phyloP scores from a whole-genome alignment of 345 rosid species.

The Mercurialis annua region DNA sequence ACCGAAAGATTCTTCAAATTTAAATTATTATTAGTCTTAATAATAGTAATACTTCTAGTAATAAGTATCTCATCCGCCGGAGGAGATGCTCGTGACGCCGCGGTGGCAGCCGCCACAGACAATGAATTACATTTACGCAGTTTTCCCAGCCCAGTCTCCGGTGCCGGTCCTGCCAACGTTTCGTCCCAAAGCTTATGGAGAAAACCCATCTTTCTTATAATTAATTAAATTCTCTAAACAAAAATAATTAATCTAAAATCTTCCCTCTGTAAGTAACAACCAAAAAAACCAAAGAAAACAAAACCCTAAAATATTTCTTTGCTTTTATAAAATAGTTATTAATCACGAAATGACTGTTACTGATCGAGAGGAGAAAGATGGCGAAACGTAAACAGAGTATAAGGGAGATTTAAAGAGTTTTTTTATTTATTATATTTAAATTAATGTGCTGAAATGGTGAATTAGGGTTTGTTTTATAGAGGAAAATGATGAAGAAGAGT shows the following conservation, averaged over 20 bases:
- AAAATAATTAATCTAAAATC: neutral
- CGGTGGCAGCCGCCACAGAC: slow-evolving; percentile 24
- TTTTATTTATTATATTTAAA: neutral
- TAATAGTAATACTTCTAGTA: slow-evolving; percentile 62
- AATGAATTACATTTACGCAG: slow-evolving; percentile 55
- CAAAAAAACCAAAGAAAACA: slow-evolving; percentile 28
- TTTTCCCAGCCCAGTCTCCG: slow-evolving; percentile 60
- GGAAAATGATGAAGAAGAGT: slow-evolving; percentile 1
- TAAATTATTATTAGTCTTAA: slow-evolving; percentile 35
- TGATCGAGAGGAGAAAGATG: slow-evolving; percentile 30
- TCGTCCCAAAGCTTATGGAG: slow-evolving; percentile 92
- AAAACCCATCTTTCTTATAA: slow-evolving; percentile 50
- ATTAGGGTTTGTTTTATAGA: slow-evolving; percentile 36
- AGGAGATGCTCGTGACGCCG: slow-evolving; percentile 6
- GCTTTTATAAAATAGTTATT: neutral
- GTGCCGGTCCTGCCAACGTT: slow-evolving; percentile 87
- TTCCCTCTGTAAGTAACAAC: slow-evolving; percentile 37
- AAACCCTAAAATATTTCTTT: neutral
- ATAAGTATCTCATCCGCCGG: slow-evolving; percentile 13
- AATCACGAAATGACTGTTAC: slow-evolving; percentile 47
- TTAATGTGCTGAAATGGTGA: slow-evolving; percentile 7
- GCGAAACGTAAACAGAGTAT: slow-evolving; percentile 27
- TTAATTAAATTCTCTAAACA: neutral
- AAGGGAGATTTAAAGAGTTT: slow-evolving; percentile 25
- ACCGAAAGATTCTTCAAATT: slow-evolving; percentile 31